These are phyloP conservation scores for Graphilbum fragrans DNA, from an alignment of 2,329 filamentous ascomycete genomes.

Conservation along the genomic window DNA sequence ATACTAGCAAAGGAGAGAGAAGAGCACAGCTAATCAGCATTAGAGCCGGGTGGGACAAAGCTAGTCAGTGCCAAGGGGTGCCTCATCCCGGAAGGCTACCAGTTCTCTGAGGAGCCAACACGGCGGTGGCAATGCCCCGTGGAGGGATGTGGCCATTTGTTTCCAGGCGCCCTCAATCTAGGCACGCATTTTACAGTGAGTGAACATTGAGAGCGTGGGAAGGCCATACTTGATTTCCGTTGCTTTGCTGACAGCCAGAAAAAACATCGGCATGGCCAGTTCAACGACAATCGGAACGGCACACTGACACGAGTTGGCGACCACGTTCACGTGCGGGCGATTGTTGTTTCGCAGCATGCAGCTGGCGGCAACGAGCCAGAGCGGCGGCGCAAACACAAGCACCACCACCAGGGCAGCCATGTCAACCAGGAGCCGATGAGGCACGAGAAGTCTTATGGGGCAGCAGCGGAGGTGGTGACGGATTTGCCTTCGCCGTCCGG, in stretches of 20 bases:
- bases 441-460: too few relatives aligned
- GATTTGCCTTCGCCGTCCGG: background rate
- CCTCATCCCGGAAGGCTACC: slow-evolving; percentile 6
- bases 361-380: slow-evolving; percentile 4
- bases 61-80: background rate
- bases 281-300: slow-evolving; percentile 19
- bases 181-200: slow-evolving; percentile 9
- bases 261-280: slow-evolving; percentile 9
- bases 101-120: background rate
- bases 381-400: background rate
- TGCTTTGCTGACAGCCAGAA: background rate
- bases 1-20: too few relatives aligned
- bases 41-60: too few relatives aligned
- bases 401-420: too few relatives aligned
- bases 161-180: background rate
- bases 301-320: slow-evolving; percentile 14
- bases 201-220: background rate
- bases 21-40: too few relatives aligned
- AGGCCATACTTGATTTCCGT: background rate
- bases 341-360: slow-evolving; percentile 13
- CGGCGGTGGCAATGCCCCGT: slow-evolving; percentile 5
- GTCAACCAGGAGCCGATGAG: too few relatives aligned
- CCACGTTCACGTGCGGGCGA: slow-evolving; percentile 3
- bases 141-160: background rate
- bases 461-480: too few relatives aligned